Evolutionary conservation across 441 rosid genomes (phyloP), one percentile per base, ranked within the genome.

Genomic region (Bruguiera hainesii): DNA sequence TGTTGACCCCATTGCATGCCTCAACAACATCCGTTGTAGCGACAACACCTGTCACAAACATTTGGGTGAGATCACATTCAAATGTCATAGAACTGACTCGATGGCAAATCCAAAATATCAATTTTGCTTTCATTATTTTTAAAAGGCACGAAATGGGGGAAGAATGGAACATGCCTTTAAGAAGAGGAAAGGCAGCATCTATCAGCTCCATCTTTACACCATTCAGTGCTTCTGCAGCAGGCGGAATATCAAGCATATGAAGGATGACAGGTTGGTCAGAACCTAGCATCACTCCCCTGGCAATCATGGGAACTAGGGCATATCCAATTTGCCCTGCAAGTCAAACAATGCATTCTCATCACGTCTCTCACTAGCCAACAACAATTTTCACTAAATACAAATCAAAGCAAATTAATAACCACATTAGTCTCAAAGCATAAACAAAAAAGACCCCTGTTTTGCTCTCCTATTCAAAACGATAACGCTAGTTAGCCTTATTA

Each of bases 151-250:
- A 11, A 37, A 37, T 2, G 3, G 15, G 46, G 46, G 15, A 11
- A 11, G 46, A 37, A 15, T 11, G 18, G 48, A 28, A 19, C 6
- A 63, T 56, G 88, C 98, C 97, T 81, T 91, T 93, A 33, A 93
- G 97, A 73, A 93, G 96, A 62, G 97, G 97, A 75, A 87, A 93
- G 15, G 98, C 98, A 25, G 98, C 98, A 82, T 91, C 97, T 0
- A 91, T 70, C 81, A 93, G 73, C 82, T 93, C 98, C 98, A 91
- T 93, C 85, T 85, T 93, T 26, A 91, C 97, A 50, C 95, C 98
- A 73, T 89, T 88, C 68, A 93, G 73, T 53, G 96, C 95, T 81
- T 93, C 96, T 0, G 96, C 97, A 53, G 97, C 98, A 39, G 93
- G 92, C 61, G 93, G 88, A 68, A 91, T 91, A 80, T 91, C 98